phyloP scores from a whole-genome alignment of 768 basidiomycete genomes.

The Suillus brevipes region DNA sequence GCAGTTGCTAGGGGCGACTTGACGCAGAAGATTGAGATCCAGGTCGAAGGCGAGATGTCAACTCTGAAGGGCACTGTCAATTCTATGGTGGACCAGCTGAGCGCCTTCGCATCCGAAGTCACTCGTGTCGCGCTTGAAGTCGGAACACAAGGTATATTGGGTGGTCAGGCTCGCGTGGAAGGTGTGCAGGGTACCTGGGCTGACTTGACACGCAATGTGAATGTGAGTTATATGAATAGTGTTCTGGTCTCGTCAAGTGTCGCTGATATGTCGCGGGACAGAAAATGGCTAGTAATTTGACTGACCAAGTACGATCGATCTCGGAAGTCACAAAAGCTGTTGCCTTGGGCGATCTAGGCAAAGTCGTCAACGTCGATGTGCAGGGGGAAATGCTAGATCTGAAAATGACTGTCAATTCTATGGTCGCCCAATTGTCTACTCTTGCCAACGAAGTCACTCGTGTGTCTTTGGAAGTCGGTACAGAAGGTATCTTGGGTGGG shows the following conservation, averaged over 20 bases:
- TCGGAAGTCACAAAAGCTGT: constrained; percentile 82
- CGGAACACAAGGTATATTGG: constrained; percentile 87
- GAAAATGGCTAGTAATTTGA: constrained; percentile 88
- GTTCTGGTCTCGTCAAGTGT: background rate
- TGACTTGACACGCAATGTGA: constrained; percentile 86
- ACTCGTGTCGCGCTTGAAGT: constrained; percentile 86
- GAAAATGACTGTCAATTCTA: constrained; percentile 78
- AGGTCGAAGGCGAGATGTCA: constrained; percentile 85
- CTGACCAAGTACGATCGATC: constrained; percentile 87
- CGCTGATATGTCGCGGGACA: constrained; percentile 26
- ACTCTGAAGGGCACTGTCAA: constrained; percentile 84
- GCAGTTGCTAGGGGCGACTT: constrained; percentile 90
- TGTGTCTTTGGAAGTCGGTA: constrained; percentile 90
- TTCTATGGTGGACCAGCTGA: constrained; percentile 91
- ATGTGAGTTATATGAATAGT: constrained; percentile 45
- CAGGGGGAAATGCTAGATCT: constrained; percentile 92
- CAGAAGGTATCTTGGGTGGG: constrained; percentile 90
- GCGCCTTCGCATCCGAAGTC: constrained; percentile 83
- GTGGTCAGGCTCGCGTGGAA: constrained; percentile 87
- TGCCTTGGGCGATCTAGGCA: constrained; percentile 79
- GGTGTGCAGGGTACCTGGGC: constrained; percentile 95
- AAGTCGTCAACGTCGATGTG: constrained; percentile 88
- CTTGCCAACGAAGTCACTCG: constrained; percentile 85
- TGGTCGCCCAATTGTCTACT: constrained; percentile 72
- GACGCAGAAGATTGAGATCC: constrained; percentile 91